Base-by-base conservation (phyloP, 305 asterid species). In the Fraxinus nigra region DNA sequence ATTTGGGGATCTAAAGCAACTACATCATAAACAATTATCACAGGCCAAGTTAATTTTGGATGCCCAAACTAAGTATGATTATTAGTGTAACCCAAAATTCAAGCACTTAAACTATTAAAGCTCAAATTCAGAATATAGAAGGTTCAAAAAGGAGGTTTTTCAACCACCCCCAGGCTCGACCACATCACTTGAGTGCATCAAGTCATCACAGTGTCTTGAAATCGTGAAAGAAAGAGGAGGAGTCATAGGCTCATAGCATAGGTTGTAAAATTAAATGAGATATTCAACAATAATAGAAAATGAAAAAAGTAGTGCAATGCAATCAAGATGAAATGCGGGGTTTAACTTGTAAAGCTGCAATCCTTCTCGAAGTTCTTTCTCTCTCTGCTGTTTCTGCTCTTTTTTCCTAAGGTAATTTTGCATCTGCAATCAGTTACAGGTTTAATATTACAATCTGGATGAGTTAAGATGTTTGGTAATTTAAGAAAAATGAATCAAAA, bases 331-430 rank as follows among this genome's bases (percentile, higher is more conserved):
- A 77, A 48, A 22, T 18, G 59, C 32, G 38, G 13, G 61, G 77
- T 85, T 88, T 80, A 86, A 94, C 98, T 87, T 92, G 92, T 91
- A 94, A 76, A 94, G 93, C 85, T 81, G 86, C 83, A 94, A 80
- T 75, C 98, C 98, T 18, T 92, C 92, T 0, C 94, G 91, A 78
- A 94, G 98, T 63, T 92, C 96, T 56, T 28, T 86, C 75, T 89
- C 97, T 82, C 97, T 83, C 67, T 82, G 91, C 32, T 84, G 88
- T 85, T 94, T 94, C 30, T 86, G 97, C 84, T 94, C 98, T 77
- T 85, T 89, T 80, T 89, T 89, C 79, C 90, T 89, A 18, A 82
- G 46, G 82, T 78, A 85, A 81, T 89, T 89, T 80, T 83, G 97
- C 94, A 89, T 91, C 94, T 85, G 86, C 80, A 33, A 77, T 76